These are phyloP conservation scores for Trichomonas gallinae DNA, from an alignment of 208 protist genomes.

Conservation along the genomic window DNA sequence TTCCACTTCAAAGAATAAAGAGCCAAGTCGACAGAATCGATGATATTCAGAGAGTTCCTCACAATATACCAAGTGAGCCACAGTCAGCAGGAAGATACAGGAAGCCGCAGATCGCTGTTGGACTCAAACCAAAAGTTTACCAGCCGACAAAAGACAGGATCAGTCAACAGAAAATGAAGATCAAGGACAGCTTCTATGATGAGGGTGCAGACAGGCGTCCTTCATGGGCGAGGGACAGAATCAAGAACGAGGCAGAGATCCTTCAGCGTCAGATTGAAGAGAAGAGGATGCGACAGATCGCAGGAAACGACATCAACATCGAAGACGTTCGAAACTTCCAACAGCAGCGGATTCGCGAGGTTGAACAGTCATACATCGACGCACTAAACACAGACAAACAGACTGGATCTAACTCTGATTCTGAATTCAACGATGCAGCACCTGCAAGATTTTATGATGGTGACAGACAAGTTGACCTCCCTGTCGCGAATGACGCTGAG, in stretches of 20 bases:
- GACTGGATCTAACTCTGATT: background rate
- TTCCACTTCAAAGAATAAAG: background rate
- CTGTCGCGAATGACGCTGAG: background rate
- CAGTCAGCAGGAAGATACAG: background rate
- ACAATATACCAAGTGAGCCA: background rate
- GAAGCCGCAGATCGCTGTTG: background rate
- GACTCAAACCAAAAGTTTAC: background rate
- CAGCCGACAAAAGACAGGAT: background rate
- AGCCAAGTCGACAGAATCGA: background rate
- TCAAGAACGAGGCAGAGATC: background rate
- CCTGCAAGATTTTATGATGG: background rate
- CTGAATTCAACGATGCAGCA: background rate
- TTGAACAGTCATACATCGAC: background rate
- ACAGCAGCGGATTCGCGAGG: background rate
- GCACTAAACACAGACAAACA: background rate
- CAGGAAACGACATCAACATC: background rate
- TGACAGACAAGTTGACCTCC: background rate
- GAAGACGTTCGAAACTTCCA: background rate
- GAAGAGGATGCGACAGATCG: background rate
- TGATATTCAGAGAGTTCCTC: background rate
- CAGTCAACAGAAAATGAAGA: background rate
- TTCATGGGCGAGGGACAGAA: background rate
- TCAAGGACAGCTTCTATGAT: background rate
- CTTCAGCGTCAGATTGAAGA: background rate
- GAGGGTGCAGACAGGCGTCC: background rate